These are phyloP conservation scores for Thielaviopsis cerberus DNA, from an alignment of 2,329 filamentous ascomycete species.

Conservation along the genomic window DNA sequence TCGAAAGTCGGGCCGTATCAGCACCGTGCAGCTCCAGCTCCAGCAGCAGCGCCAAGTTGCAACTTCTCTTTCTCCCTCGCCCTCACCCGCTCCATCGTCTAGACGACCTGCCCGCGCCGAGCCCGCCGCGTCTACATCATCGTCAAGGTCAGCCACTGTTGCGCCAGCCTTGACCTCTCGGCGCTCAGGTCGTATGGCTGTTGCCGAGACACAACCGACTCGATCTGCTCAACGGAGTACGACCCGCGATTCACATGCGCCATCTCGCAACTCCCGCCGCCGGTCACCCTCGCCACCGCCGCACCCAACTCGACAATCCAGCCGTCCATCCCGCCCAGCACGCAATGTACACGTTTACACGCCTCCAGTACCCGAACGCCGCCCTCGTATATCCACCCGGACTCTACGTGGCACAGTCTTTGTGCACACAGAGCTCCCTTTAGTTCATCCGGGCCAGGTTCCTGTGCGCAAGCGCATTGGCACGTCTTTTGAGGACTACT, in stretches of 20 bases:
- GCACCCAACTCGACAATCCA: conserved; percentile 21
- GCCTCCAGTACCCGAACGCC: neutral
- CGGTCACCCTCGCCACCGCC: conserved; percentile 18
- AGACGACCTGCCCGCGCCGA: neutral
- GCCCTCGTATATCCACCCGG: conserved; percentile 16
- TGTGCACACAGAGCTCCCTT: conserved; percentile 24
- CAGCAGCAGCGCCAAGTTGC: neutral
- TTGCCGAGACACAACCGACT: neutral
- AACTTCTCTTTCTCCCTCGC: neutral
- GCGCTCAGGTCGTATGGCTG: neutral
- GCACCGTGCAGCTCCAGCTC: conserved; percentile 23
- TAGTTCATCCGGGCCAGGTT: conserved; percentile 41
- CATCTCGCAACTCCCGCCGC: conserved; percentile 11
- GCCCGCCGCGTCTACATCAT: neutral
- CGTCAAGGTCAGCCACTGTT: neutral
- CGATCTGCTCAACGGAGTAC: conserved; percentile 2
- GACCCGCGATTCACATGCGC: conserved; percentile 1
- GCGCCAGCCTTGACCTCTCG: neutral
- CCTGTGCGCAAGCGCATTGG: conserved; percentile 34
- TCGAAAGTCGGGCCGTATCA: conserved; percentile 47
- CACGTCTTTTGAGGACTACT: conserved; percentile 38
- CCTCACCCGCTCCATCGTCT: neutral
- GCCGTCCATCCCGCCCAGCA: conserved; percentile 26
- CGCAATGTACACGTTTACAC: conserved; percentile 20
- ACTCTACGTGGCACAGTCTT: conserved; percentile 15